Percentiles rank a stretch among this genome's conserved stretches.
Evolutionary conservation across 2,329 filamentous ascomycete species (phyloP).

Genomic region (Colletotrichum liaoningense): DNA sequence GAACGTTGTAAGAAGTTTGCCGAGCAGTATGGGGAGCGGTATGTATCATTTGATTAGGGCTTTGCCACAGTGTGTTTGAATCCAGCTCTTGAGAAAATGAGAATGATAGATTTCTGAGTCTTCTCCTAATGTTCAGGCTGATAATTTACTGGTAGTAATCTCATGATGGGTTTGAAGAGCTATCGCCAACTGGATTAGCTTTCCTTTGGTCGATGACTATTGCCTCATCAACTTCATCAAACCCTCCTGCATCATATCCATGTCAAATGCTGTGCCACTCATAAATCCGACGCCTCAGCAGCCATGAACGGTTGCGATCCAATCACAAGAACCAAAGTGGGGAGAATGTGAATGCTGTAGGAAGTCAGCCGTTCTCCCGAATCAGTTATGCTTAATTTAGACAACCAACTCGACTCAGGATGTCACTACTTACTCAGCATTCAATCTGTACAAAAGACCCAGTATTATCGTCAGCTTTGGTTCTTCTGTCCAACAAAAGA

Average conservation of each 20-base stretch:
- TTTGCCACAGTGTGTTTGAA: background rate
- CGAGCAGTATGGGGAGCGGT: conserved; percentile 63
- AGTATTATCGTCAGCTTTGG: background rate
- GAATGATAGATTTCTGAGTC: background rate
- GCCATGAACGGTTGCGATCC: background rate
- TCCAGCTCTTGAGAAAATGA: background rate
- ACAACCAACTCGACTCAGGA: conserved; percentile 6
- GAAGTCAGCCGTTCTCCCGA: background rate
- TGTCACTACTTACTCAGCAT: background rate
- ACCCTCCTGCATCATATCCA: background rate
- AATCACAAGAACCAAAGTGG: background rate
- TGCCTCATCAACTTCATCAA: no score
- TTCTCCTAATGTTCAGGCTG: background rate
- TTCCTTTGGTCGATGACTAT: no score
- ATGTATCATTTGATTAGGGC: conserved; percentile 39
- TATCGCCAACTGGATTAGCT: no score
- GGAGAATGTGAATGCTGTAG: background rate
- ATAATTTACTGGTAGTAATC: background rate
- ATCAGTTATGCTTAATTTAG: background rate
- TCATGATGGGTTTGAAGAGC: background rate
- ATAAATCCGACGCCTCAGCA: background rate
- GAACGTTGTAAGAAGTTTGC: conserved; percentile 74
- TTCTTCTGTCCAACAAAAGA: background rate
- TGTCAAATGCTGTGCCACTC: background rate
- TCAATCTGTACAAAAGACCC: background rate